Evolutionary conservation across 352 stramenopile genomes (phyloP).

Genomic region (Phytopythium vexans): DNA sequence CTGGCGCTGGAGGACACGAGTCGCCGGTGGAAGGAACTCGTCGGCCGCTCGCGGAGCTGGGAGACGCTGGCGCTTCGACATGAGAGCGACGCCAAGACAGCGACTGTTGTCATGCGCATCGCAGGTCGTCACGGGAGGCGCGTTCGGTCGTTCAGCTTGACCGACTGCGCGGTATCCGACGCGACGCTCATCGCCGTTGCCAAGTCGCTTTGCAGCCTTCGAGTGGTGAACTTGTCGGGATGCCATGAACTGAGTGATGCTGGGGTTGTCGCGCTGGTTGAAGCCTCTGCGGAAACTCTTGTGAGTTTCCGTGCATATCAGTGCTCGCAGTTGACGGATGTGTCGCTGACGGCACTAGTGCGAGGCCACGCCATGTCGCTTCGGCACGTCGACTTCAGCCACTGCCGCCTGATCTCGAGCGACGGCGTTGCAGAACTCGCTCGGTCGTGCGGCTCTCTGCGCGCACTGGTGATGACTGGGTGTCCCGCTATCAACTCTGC

Average conservation of each 20-base stretch:
- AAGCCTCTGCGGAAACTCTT: slow-evolving; percentile 29
- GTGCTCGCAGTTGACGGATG: slow-evolving; percentile 51
- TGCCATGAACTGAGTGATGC: slow-evolving; percentile 50
- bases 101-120: slow-evolving; percentile 23
- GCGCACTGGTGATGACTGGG: slow-evolving; percentile 47
- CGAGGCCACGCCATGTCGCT: slow-evolving; percentile 30
- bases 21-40: slow-evolving; percentile 24
- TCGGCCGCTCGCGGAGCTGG: slow-evolving; percentile 32
- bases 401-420: slow-evolving; percentile 51
- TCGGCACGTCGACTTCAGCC: slow-evolving; percentile 49
- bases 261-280: slow-evolving; percentile 35
- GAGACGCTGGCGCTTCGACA: slow-evolving; percentile 24
- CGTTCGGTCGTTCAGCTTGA: slow-evolving; percentile 33
- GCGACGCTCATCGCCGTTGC: slow-evolving; percentile 26
- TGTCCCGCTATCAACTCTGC: slow-evolving; percentile 49
- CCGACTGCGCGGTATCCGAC: slow-evolving; percentile 45
- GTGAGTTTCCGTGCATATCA: slow-evolving; percentile 45
- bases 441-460: slow-evolving; percentile 20
- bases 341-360: slow-evolving; percentile 19
- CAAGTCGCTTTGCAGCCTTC: slow-evolving; percentile 26
- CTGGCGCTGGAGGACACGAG: slow-evolving; percentile 47
- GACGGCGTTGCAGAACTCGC: slow-evolving; percentile 29
- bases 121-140: slow-evolving; percentile 34
- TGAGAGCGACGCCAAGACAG: slow-evolving; percentile 23
- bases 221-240: slow-evolving; percentile 45